Conservation (phyloP, 441 rosid genomes). For the Erodium moschatum region DNA sequence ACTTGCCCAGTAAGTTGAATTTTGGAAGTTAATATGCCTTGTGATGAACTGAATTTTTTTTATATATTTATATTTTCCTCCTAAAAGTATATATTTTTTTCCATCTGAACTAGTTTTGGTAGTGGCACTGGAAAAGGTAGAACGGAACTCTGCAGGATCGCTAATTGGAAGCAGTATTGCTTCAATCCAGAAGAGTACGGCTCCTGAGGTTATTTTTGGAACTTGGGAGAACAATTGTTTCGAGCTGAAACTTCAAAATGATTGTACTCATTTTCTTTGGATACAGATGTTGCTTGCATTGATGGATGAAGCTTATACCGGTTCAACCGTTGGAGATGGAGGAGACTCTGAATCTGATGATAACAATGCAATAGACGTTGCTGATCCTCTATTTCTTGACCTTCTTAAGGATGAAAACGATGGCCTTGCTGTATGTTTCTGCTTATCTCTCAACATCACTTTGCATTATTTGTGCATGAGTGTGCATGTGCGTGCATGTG, state of each 20-base stretch:
- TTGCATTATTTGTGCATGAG: neutral
- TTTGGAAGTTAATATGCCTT: slow-evolving; percentile 4
- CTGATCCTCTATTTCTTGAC: slow-evolving; percentile 87
- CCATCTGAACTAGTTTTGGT: slow-evolving; percentile 54
- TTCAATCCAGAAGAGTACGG: slow-evolving; percentile 81
- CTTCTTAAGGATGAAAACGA: slow-evolving; percentile 96
- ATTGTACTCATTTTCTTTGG: slow-evolving; percentile 22
- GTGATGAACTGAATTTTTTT: neutral
- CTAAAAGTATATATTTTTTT: slow-evolving; percentile 2
- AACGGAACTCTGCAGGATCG: slow-evolving; percentile 61
- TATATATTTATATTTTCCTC: neutral
- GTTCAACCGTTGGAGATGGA: slow-evolving; percentile 82
- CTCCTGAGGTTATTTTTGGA: slow-evolving; percentile 67
- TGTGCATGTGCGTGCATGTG: no score
- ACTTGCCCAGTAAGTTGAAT: slow-evolving; percentile 67
- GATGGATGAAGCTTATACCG: slow-evolving; percentile 99
- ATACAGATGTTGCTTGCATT: slow-evolving; percentile 90
- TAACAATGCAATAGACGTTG: slow-evolving; percentile 59
- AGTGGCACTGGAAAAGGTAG: slow-evolving; percentile 85
- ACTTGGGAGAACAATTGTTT: slow-evolving; percentile 18
- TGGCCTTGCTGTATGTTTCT: slow-evolving; percentile 65
- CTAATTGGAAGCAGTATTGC: slow-evolving; percentile 86
- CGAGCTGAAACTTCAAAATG: slow-evolving; percentile 16
- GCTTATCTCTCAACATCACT: slow-evolving; percentile 10
- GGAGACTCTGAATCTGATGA: slow-evolving; percentile 93